Conservation (phyloP, 164 flowering plant genomes). For the Amborella trichopoda region DNA sequence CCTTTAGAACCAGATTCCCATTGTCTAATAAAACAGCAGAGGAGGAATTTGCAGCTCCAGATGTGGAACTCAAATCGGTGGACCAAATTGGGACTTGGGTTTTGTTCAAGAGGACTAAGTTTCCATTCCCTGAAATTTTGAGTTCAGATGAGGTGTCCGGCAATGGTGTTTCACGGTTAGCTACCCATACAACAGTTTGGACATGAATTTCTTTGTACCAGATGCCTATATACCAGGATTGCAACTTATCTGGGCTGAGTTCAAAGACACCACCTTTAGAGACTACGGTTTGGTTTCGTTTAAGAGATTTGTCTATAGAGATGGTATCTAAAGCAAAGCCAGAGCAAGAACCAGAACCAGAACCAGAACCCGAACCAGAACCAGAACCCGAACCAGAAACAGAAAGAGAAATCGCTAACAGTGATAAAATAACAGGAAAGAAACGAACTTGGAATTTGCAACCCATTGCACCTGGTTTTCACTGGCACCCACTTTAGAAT, state of each 20-base stretch:
- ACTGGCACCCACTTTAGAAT: no score
- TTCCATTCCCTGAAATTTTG: slow-evolving; percentile 3
- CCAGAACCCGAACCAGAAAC: no score
- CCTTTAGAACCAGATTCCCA: slow-evolving; percentile 13
- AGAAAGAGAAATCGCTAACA: no score
- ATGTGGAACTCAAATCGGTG: slow-evolving; percentile 4
- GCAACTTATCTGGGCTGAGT: neutral
- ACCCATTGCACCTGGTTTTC: no score
- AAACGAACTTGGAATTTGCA: no score
- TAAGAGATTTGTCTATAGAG: no score
- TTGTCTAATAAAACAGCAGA: slow-evolving; percentile 12
- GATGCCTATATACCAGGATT: neutral
- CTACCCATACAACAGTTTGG: no score
- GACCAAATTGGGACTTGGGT: slow-evolving; percentile 2
- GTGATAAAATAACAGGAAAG: no score
- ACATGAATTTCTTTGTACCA: neutral
- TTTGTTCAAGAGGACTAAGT: slow-evolving; percentile 6
- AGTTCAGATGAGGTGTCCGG: slow-evolving; percentile 3
- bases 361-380: no score
- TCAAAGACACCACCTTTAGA: neutral
- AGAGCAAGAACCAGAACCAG: no score
- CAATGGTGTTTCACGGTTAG: slow-evolving; percentile 15
- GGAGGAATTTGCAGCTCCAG: slow-evolving; percentile 5
- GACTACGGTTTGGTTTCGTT: neutral
- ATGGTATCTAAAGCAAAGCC: no score